phyloP scores from a whole-genome alignment of 2,329 filamentous ascomycete species.

The Cladobotryum mycophilum region DNA sequence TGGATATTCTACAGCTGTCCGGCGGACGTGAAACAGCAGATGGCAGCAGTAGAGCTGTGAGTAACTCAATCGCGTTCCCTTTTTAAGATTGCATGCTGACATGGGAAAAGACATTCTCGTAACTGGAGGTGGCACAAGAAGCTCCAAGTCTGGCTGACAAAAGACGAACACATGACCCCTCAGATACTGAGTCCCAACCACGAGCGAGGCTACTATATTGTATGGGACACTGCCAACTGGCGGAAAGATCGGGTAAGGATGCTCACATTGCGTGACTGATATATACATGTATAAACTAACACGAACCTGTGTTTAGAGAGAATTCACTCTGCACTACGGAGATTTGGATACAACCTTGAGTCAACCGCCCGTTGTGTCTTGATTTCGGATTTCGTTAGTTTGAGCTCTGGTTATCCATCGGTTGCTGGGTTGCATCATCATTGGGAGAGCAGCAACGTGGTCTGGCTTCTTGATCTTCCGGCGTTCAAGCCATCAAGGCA shows the following conservation, averaged over 20 bases:
- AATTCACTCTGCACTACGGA: constrained; percentile 55
- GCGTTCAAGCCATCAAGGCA: constrained; percentile 26
- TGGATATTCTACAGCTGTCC: constrained; percentile 66
- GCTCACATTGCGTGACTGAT: neutral
- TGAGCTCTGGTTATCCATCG: constrained; percentile 3
- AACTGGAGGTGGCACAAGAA: constrained; percentile 67
- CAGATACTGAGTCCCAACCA: constrained; percentile 51
- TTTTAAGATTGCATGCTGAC: constrained; percentile 1
- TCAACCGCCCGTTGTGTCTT: constrained; percentile 26
- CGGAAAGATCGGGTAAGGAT: constrained; percentile 54
- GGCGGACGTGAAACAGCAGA: constrained; percentile 54
- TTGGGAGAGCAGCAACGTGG: constrained; percentile 9
- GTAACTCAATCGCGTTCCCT: constrained; percentile 17
- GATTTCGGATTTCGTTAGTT: constrained; percentile 7
- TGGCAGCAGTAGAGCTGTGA: constrained; percentile 59
- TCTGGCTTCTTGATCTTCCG: constrained; percentile 18
- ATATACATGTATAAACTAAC: too few species aligned
- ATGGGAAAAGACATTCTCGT: constrained; percentile 47
- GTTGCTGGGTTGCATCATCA: constrained; percentile 15
- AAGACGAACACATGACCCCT: constrained; percentile 60
- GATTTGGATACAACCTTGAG: constrained; percentile 49
- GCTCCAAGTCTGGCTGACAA: constrained; percentile 59
- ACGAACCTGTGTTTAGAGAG: constrained; percentile 36
- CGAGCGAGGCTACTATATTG: constrained; percentile 60
- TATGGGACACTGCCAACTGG: constrained; percentile 59